Base-by-base conservation (phyloP, 805 yeast genomes). In the Tetrapisispora nanseiensis region DNA sequence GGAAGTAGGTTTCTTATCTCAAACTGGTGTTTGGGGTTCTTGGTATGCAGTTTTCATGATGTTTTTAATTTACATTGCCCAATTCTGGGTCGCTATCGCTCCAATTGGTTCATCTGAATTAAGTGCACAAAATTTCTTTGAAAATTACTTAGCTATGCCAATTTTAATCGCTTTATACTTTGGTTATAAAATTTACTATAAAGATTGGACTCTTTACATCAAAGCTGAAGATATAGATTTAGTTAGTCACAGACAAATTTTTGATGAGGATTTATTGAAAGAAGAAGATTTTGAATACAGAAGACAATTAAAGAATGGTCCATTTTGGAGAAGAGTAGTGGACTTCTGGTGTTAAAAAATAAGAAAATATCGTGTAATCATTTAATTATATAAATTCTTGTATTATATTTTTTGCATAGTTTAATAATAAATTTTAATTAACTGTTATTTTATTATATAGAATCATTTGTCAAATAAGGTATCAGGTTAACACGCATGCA, bases 71-170 rank as follows among this genome's bases (percentile, higher is more conserved):
- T 52, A 78, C 21, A 60, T 72, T 40, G 81, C 78, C 3, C 83
- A 78, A 55, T 76, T 79, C 58, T 79, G 82, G 80, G 72, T 78
- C 38, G 80, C 83, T 8, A 59, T 78, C 40, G 77, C 68, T 55
- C 83, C 86, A 38, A 60, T 80, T 40, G 62, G 61, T 22, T 45
- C 39, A 12, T 54, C 50, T 6, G 51, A 44, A 30, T 52, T 67
- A 31, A 57, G 61, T 37, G 81, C 76, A 7, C 54, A 57, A 33
- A 54, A 47, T 19, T 72, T 73, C 56, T 70, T 75, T 52, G 64
- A 65, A 48, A 62, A 67, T 31, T 71, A 69, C 50, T 54, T 75
- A 42, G 75, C 76, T 26, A 66, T 68, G 44, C 70, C 72, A 11
- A 69, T 74, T 29, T 61, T 72, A 41, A 42, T 73, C 9, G 60